phyloP scores from a whole-genome alignment of 2,329 filamentous ascomycete genomes.

The Neocucurbitaria cava region DNA sequence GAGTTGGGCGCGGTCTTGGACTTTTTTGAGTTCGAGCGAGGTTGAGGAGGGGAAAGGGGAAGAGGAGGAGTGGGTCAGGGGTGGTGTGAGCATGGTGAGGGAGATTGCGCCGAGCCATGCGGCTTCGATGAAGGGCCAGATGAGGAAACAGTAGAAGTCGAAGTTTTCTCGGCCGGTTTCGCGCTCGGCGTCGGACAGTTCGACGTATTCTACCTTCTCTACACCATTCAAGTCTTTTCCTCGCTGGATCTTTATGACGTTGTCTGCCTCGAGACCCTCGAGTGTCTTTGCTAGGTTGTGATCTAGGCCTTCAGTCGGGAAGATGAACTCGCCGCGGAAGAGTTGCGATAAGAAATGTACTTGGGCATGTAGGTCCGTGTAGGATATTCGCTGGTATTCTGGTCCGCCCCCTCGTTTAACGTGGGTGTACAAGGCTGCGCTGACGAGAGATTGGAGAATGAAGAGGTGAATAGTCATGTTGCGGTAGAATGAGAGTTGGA shows the following conservation, averaged over 20 bases:
- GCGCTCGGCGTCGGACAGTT: constrained; percentile 78
- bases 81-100: constrained; percentile 84
- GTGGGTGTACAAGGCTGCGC: constrained; percentile 85
- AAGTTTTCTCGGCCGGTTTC: constrained; percentile 87
- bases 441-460: constrained; percentile 90
- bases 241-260: constrained; percentile 74
- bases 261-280: constrained; percentile 76
- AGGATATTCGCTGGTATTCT: constrained; percentile 78
- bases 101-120: constrained; percentile 91
- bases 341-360: constrained; percentile 88
- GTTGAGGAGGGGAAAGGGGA: too few species aligned
- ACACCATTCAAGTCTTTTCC: constrained; percentile 43
- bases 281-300: constrained; percentile 84
- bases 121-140: constrained; percentile 98
- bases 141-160: constrained; percentile 98
- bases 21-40: constrained; percentile 80
- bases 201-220: constrained; percentile 67
- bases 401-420: constrained; percentile 92
- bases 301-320: constrained; percentile 82
- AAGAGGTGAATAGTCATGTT: constrained; percentile 99
- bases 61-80: constrained; percentile 52
- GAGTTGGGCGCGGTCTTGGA: constrained; percentile 81
- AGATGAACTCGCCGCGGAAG: constrained; percentile 97
- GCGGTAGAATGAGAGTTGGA: constrained; percentile 96
- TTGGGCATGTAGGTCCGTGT: constrained; percentile 75